Base-by-base conservation (phyloP, 2,329 filamentous ascomycete species). In the Aureobasidium sp. region DNA sequence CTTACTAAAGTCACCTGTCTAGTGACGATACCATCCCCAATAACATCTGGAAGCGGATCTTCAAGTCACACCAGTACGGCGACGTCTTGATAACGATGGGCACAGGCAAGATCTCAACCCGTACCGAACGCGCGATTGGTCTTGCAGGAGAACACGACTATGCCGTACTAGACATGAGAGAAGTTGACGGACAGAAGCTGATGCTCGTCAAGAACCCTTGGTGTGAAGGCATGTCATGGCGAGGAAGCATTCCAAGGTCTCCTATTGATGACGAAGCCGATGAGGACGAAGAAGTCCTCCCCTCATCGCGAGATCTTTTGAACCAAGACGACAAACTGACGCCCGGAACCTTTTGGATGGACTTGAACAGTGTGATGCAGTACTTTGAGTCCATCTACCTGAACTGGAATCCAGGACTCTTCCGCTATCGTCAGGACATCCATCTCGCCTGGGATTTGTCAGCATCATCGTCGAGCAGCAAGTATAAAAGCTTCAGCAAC, bases 341-440 rank as follows among this genome's bases (percentile, higher is more conserved):
- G 31, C 86, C 88, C 0, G 91, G 91, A n/a, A 90, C 88, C 0
- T 95, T 96, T 70, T 97, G 94, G 93, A 95, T 97, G 76, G 85
- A 87, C 27, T 85, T 94, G 31, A 89, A 96, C 67, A 89, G 91
- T 66, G 85, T 97, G 4, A 83, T 90, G 39, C 91, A 96, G 69
- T 87, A 96, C 70, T 99, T 97, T 66, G 91, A 97, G 72, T 96
- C 92, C 19, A 84, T 99, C 67, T 99, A 97, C 73, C 80, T 99
- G 60, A 99, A 97, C 75, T 99, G 94, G 94, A 97, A 96, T 66
- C 92, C 94, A 0, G 82, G 83, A 0, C 78, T 96, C 0, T 99
- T 99, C 74, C 78, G 79, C 1, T 78, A 89, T 70, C 86, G 92
- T 9, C 87, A 96, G 72, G 92, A 99, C 68, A 85, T 92, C 61